Evolutionary conservation across 257 asterid genomes (phyloP), one percentile per base, ranked within the genome.

Genomic region (Solanum acaule): DNA sequence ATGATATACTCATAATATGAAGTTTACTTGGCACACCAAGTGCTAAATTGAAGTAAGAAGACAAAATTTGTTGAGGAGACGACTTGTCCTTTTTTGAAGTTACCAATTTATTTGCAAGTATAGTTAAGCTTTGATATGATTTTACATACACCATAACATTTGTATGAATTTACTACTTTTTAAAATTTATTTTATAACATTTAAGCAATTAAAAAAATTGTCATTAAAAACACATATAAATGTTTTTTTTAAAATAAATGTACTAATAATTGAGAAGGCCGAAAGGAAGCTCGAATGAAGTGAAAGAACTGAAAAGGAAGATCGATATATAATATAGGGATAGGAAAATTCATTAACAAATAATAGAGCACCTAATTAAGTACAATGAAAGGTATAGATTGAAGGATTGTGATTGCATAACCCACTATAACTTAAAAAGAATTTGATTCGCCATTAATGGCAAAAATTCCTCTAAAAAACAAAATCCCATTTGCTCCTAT

Each of bases 361-460:
- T 79, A 44, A 29, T 79, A 25, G 67, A 81, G 27, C 59, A 81
- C 68, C 65, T 81, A 46, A 75, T 46, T 81, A 46, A 44, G 68
- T 78, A 78, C 65, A 15, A 27, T 27, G 2, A 29, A 18, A 72
- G 52, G 29, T 35, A 85, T 63, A 27, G 14, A 35, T 37, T 83
- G 59, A 83, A 68, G 37, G 87, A 44, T 46, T n/a, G 67, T 37
- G 59, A 40, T 25, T 85, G 16, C 46, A 56, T 42, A 71, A 84
- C 81, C 38, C 88, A 75, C 87, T 40, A 56, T 56, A 46, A 72
- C 12, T 38, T 33, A 10, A 85, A 70, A 86, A 88, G 92, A 89
- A 87, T 83, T 86, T 81, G 88, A 87, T 86, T 90, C 93, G 87
- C 90, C 85, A 92, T 90, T 90, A 88, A 87, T 90, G 91, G 91